Conservation (phyloP, 192 early-diverging fungal species). For the Piromyces finnis region DNA sequence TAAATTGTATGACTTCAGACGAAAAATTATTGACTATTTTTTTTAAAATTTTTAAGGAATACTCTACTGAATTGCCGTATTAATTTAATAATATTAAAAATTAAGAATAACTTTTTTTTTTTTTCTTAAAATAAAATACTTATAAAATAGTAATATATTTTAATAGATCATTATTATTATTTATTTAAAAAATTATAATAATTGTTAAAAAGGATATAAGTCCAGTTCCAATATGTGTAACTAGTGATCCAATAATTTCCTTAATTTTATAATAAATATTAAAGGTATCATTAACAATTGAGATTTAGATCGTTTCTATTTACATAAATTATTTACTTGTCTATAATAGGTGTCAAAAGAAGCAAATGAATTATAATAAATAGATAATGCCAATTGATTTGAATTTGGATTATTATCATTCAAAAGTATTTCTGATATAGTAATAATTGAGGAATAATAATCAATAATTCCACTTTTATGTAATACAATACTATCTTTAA, state of each 20-base stretch:
- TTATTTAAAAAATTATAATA: too few relatives aligned
- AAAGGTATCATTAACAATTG: too few relatives aligned
- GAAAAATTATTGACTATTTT: conserved; percentile 26
- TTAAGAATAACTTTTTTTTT: too few relatives aligned
- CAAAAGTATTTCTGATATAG: neutral
- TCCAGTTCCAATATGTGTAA: conserved; percentile 60
- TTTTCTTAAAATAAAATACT: too few relatives aligned
- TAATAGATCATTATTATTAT: too few relatives aligned
- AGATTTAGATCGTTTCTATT: too few relatives aligned
- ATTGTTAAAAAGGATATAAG: neutral
- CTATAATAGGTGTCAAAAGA: conserved; percentile 46
- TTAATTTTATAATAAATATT: too few relatives aligned
- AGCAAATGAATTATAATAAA: conserved; percentile 30
- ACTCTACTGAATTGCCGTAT: conserved; percentile 28
- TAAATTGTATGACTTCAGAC: conserved; percentile 30
- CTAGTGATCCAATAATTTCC: conserved; percentile 58
- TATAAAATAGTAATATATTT: too few relatives aligned
- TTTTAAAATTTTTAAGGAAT: conserved; percentile 31
- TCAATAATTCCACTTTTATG: neutral
- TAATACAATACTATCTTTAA: neutral
- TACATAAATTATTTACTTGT: conserved; percentile 7
- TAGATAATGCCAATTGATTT: conserved; percentile 11
- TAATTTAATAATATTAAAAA: neutral
- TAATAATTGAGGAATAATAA: neutral
- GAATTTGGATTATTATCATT: neutral